Base-by-base conservation (phyloP, 2,329 filamentous ascomycete species). In the Pseudocercospora crystallina region DNA sequence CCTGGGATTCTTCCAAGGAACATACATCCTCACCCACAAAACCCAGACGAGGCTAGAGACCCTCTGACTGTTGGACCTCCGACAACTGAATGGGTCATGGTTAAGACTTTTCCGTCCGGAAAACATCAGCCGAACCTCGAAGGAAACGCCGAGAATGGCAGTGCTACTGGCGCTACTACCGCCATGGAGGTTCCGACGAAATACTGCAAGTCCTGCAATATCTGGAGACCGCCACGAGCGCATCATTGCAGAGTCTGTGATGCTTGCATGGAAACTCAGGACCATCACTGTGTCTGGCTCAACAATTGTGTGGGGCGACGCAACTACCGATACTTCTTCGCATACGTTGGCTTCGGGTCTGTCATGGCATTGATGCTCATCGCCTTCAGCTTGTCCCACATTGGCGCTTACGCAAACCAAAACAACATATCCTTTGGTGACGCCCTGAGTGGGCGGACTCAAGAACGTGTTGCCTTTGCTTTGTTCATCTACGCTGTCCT, bases 171-270 rank as follows among this genome's bases (percentile, higher is more conserved):
- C 26, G 49, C 54, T 7, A 60, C 82, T 8, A 75, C 90, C 8
- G 91, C 91, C 5, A 96, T 99, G 89, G 94, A 99, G 69, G 91
- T 99, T 1, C 94, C 94, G 0, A 91, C 92, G 54, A 97, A 99
- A 73, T 96, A 95, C 73, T 99, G 94, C 80, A 92, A 91, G 68
- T 95, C 91, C 13, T 99, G 94, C 77, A 90, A 90, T 65, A 91
- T 99, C 61, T 99, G 94, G 94, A 87, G 94, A 2, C 94, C 94
- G 32, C 91, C 92, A 26, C 88, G 94, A 51, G 90, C 90, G 51
- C 95, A 99, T 67, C 94, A 99, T 73, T 99, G 94, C 72, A 88
- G 94, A 50, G 81, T 96, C 26, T 99, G 94, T 73, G 92, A 99
- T 72, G 96, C 95, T 70, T 99, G 94, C 69, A 83, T 99, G 53